Evolutionary conservation across 805 yeast species (phyloP).

Genomic region (Saturnispora sekii): DNA sequence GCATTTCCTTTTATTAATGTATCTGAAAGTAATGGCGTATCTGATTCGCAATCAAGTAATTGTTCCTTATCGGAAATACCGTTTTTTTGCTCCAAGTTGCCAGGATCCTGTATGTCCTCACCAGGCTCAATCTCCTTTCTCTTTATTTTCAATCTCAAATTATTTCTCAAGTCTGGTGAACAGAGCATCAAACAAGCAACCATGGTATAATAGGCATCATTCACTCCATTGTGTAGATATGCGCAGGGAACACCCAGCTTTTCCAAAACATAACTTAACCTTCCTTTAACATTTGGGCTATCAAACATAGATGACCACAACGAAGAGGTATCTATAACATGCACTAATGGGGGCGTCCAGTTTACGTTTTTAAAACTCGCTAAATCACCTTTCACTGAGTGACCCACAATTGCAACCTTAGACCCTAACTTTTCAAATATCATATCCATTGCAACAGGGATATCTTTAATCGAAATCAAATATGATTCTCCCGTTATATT

Average conservation of each 20-base stretch:
- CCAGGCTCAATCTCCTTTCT: background rate
- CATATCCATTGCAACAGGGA: conserved; percentile 12
- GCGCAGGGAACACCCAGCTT: conserved; percentile 23
- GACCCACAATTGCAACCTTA: conserved; percentile 22
- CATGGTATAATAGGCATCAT: conserved; percentile 26
- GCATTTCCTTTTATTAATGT: too few relatives aligned
- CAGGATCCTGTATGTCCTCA: background rate
- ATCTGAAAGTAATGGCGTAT: too few relatives aligned
- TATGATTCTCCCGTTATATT: conserved; percentile 24
- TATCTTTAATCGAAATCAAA: conserved; percentile 12
- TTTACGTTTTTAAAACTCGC: conserved; percentile 13
- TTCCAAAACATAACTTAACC: conserved; percentile 20
- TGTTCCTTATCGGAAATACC: too few relatives aligned
- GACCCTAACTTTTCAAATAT: conserved; percentile 13
- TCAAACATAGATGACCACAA: conserved; percentile 20
- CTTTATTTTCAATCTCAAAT: conserved; percentile 8
- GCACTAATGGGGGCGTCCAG: conserved; percentile 12
- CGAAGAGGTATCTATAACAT: conserved; percentile 22
- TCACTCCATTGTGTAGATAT: conserved; percentile 25
- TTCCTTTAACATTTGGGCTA: conserved; percentile 11
- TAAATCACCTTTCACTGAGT: conserved; percentile 22
- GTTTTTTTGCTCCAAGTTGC: too few relatives aligned
- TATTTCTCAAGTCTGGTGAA: conserved; percentile 21
- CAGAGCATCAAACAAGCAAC: conserved; percentile 20
- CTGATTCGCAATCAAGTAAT: too few relatives aligned